Base-by-base conservation (phyloP, 1,284 basidiomycete genomes). In the Irpex sp. region DNA sequence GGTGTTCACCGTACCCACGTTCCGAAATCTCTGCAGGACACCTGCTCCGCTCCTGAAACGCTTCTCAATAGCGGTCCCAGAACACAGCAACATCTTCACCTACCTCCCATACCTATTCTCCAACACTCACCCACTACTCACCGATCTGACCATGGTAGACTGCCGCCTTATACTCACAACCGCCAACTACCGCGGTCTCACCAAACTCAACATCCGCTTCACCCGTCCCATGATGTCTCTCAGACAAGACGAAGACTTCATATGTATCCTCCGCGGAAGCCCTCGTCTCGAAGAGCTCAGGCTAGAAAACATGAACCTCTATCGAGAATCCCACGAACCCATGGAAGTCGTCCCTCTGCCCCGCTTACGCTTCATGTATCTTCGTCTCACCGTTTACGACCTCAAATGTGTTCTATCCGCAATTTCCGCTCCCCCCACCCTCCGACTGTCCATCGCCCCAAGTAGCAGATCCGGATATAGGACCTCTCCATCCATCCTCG, bases 211-310 rank as follows among this genome's bases (percentile, higher is more conserved):
- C 19, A 58, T 61, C 35, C 33, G 39, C 49, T 58, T 35, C 35
- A 18, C 33, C 28, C 33, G 36, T 6, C 16, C 28, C 21, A 36
- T 54, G 18, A 35, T 57, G 49, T 37, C 18, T 10, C 48, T 14
- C 12, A 54, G 48, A n/a, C 42, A 35, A 33, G 60, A 54, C 45
- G 19, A 55, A 21, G 56, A 58, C 42, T 49, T 61, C 14, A 7
- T 21, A 14, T 52, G 19, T 37, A 33, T 61, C 8, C 39, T 61
- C 19, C n/a, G 36, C 18, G 49, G 37, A 18, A 51, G 60, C 42
- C 60, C 60, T 10, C 9, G 52, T 35, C 56, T 61, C 12, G 47
- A 61, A 33, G 56, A 57, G 23, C 48, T 61, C n/a, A 18, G 16
- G 12, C 56, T 61, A 8, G 28, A 53, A 36, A 23, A 51, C 14